Base-by-base conservation (phyloP, 352 stramenopile genomes). In the Phytophthora agathidicida region DNA sequence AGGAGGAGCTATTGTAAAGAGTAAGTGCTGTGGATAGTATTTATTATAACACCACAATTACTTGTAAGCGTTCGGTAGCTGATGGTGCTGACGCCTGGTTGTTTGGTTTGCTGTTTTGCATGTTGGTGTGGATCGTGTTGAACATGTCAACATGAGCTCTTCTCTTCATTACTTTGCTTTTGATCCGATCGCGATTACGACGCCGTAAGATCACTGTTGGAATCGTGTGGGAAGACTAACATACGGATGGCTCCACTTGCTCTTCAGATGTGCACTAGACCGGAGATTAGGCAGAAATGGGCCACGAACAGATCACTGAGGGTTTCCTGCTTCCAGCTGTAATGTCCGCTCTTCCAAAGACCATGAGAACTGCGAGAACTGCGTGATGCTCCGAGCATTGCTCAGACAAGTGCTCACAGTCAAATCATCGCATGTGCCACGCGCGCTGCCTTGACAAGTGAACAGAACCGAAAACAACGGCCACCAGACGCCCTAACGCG, bases 1-100 rank as follows among this genome's bases (percentile, higher is more conserved):
- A 66, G 5, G 61, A 71, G 35, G 33, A 71, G 50, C 28, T 71
- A 31, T 36, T 71, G 56, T 71, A 62, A 66, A 64, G 51, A 41
- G 31, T 39, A 65, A 65, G 47, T 65, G 56, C 39, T 65, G 47
- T 65, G 30, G 33, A 65, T 52, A 56, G 38, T 74, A 74, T 68
- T 71, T 71, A 74, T 68, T 70, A 33, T n/a, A 47, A 59, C 42
- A 35, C 45, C 24, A 56, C 41, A n/a, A n/a, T 48, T 60, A 16
- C 30, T 32, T 45, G 19, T 23, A 45, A 17, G 17, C 37, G 6
- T 13, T 23, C 31, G 28, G 23, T 32, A 32, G 6, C 10, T 32
- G 10, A 11, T 19, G 33, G 31, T 33, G 30, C 13, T 32, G 35
- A 48, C 28, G 41, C n/a, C n/a, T n/a, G n/a, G n/a, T 8, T 6